phyloP scores from a whole-genome alignment of 2,329 filamentous ascomycete genomes.

The Aspergillus versicolor region DNA sequence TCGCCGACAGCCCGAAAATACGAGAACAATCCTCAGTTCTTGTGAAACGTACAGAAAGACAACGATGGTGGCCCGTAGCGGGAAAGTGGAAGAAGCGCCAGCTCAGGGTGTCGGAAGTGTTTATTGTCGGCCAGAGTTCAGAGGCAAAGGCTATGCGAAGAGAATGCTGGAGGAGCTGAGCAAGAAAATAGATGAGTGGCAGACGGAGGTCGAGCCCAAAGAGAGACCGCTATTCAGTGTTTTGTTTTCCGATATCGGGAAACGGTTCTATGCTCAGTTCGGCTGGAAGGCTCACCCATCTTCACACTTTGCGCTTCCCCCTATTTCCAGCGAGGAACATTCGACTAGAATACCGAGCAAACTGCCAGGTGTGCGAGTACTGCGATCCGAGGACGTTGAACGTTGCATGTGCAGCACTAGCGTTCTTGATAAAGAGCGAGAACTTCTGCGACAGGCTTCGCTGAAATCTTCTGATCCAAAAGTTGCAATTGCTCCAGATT shows the following conservation, averaged over 20 bases:
- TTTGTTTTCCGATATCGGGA: conserved; percentile 83
- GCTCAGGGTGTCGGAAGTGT: conserved; percentile 78
- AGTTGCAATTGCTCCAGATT: conserved; percentile 68
- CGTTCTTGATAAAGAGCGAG: conserved; percentile 65
- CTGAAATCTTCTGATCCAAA: conserved; percentile 44
- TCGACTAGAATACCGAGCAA: conserved; percentile 23
- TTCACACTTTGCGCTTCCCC: conserved; percentile 66
- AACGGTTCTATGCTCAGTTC: conserved; percentile 72
- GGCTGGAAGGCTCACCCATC: conserved; percentile 78
- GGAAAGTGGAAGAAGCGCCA: conserved; percentile 54
- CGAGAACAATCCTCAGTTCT: conserved; percentile 53
- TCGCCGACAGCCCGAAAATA: conserved; percentile 34
- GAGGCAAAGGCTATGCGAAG: conserved; percentile 73
- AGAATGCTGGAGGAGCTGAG: conserved; percentile 71
- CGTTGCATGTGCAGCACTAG: conserved; percentile 56
- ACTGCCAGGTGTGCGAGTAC: conserved; percentile 30
- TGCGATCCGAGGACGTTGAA: conserved; percentile 35
- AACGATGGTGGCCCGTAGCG: conserved; percentile 47
- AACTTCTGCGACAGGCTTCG: conserved; percentile 54
- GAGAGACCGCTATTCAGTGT: conserved; percentile 65
- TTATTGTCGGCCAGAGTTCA: conserved; percentile 66
- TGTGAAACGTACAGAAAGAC: conserved; percentile 56
- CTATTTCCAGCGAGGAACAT: conserved; percentile 30
- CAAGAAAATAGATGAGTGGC: conserved; percentile 52
- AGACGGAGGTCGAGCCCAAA: conserved; percentile 44